Base-by-base conservation (phyloP, 805 yeast species). In the Pichia gijzeniarum region DNA sequence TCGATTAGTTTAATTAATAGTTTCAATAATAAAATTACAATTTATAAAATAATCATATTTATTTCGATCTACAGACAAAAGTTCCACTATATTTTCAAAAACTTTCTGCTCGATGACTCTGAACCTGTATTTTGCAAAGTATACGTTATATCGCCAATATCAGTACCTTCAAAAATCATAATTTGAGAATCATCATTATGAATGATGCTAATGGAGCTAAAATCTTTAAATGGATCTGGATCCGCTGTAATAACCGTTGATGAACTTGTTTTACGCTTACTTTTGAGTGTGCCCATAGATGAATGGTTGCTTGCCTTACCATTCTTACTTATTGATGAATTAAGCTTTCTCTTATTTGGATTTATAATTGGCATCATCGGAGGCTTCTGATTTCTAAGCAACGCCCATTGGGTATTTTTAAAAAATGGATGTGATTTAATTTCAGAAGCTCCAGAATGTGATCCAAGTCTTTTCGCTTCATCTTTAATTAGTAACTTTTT, bases 361-460 rank as follows among this genome's bases (percentile, higher is more conserved):
- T 61, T 56, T 35, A 88, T 72, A 0, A 84, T 84, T 0, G 99
- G 99, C 16, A 93, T 82, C 81, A 93, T 82, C 14, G 99, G 99
- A 1, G 99, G 98, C 48, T 84, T 83, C 60, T 84, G 93, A 63
- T 93, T 86, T 55, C 99, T 76, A 47, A 93, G 69, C 48, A 93
- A 71, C 0, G 99, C 97, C 99, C 99, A 93, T 61, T 89, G 95
- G 1, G 87, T 81, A 55, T 72, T 84, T 60, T 89, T 91, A 73
- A 93, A 93, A 55, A 90, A 95, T 0, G 87, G 80, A 62, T 95
- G 99, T 47, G 77, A 79, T 59, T 93, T 93, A 42, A 93, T 79
- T 59, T 93, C 99, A 2, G 95, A 82, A 0, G 99, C 99, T 16
- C 99, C 99, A 39, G 88, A 79, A 48, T 85, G 81, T 10, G 95